Evolutionary conservation across 192 early-diverging fungal genomes (phyloP).

Genomic region (Geranomyces michiganensis): DNA sequence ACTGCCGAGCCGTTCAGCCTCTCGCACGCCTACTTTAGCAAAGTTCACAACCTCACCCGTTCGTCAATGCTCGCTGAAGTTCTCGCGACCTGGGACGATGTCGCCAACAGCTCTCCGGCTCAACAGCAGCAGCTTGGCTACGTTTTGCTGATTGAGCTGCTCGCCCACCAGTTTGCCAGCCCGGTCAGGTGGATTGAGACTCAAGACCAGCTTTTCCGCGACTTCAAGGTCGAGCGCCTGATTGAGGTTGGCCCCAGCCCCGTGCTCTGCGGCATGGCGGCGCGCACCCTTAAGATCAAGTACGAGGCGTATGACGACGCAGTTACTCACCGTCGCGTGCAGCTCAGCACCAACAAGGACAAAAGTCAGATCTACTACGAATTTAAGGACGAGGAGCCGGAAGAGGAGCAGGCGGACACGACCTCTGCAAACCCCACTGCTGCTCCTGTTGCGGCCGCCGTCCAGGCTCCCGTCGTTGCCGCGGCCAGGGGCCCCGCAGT

Average conservation of each 20-base stretch:
- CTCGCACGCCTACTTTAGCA: constrained; percentile 73
- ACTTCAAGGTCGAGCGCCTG: constrained; percentile 80
- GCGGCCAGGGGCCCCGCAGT: constrained; percentile 25
- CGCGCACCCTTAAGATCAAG: constrained; percentile 93
- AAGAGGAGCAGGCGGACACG: constrained; percentile 51
- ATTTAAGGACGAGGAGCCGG: constrained; percentile 68
- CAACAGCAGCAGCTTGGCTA: constrained; percentile 87
- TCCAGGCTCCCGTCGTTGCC: constrained; percentile 61
- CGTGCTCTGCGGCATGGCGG: constrained; percentile 91
- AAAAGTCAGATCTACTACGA: constrained; percentile 93
- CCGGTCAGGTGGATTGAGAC: constrained; percentile 96
- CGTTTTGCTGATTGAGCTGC: constrained; percentile 81
- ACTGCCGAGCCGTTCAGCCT: constrained; percentile 87
- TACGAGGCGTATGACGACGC: constrained; percentile 96
- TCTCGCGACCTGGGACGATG: constrained; percentile 79
- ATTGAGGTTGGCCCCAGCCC: constrained; percentile 91
- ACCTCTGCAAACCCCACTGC: constrained; percentile 58
- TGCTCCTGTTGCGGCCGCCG: constrained; percentile 58
- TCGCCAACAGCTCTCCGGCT: constrained; percentile 66
- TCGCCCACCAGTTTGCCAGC: constrained; percentile 91
- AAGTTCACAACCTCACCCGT: constrained; percentile 71
- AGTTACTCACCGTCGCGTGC: constrained; percentile 85
- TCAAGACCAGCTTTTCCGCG: constrained; percentile 81
- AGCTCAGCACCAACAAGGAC: constrained; percentile 87
- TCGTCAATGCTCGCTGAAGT: constrained; percentile 76